Evolutionary conservation across 2,329 filamentous ascomycete genomes (phyloP), one percentile per base, ranked within the genome.

Genomic region (Hymenoscyphus occultus): DNA sequence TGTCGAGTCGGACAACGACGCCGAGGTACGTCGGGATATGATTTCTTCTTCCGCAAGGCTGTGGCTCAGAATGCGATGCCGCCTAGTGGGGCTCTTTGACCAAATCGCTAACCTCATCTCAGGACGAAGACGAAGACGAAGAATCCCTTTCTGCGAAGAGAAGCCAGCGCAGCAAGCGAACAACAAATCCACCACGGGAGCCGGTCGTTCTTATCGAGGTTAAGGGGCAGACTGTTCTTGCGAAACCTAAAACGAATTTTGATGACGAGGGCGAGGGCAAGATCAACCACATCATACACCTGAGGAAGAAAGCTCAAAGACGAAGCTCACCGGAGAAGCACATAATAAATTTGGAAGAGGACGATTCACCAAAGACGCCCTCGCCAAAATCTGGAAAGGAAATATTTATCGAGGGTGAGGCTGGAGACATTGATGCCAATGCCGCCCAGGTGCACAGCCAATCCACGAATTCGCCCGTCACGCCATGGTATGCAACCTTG

Each of bases 51-150:
- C 16, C 35, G 57, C 57, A 42, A 59, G 57, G 57, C 57, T 59
- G 39, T 40, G 12, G 57, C 35, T 42, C 32, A 42, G 35, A 35
- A 35, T 35, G 35, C 35, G 35, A 35, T 35, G 28, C 22, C 42
- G 40, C 31, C 59, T 61, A 54, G 59, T 42, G 59, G 40, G 22
- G 39, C n/a, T 54, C 59, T 19, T 22, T 7, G 35, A 39, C 51
- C 40, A 58, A 22, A 45, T 60, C 56, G 64, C 60, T 62, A 65
- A 65, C 35, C 10, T 16, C 12, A 42, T 14, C 31, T 39, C 54
- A 57, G 54, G 45, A 51, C 45, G 45, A 51, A 51, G 22, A n/a
- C 45, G 45, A 51, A 51, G 22, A n/a, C 45, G 45, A 51, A 51
- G 45, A 51, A 51, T 51, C 45, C 22, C 45, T 51, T 22, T 51